Percentiles rank a stretch among this genome's conserved stretches.
These are phyloP conservation scores for Neoboletus magnificus DNA, from an alignment of 768 basidiomycete genomes.

Conservation along the genomic window DNA sequence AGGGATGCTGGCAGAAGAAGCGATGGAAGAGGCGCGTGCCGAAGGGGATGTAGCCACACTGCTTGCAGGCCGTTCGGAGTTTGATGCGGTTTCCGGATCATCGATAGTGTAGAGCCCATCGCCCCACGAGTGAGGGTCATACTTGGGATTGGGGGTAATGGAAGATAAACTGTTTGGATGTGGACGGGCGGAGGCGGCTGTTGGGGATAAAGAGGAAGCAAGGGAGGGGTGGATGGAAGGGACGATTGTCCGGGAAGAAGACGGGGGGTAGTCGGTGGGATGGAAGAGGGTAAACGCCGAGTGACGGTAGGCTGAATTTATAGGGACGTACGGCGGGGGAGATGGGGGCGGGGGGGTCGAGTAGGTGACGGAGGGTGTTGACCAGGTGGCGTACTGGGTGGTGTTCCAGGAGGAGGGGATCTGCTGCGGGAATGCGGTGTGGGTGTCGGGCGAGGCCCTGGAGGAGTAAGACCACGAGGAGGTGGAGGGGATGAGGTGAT, in stretches of 20 bases:
- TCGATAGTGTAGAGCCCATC: constrained; percentile 33
- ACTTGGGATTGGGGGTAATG: constrained; percentile 14
- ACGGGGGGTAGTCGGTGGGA: constrained; percentile 20
- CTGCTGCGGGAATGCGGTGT: constrained; percentile 11
- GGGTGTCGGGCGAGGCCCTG: constrained; percentile 21
- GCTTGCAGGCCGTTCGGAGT: constrained; percentile 34
- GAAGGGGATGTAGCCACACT: constrained; percentile 35
- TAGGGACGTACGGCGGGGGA: constrained; percentile 22
- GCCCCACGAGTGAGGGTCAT: constrained; percentile 28
- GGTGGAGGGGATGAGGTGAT: constrained; percentile 18
- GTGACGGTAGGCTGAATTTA: constrained; percentile 24
- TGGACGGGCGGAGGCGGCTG: constrained; percentile 10
- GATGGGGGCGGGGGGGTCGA: constrained; percentile 23
- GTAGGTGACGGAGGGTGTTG: constrained; percentile 16
- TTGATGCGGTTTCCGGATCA: constrained; percentile 32
- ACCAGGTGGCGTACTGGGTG: constrained; percentile 13
- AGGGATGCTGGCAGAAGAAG: constrained; percentile 27
- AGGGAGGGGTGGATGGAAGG: constrained; percentile 13
- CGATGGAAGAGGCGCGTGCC: constrained; percentile 33
- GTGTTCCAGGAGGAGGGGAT: constrained; percentile 22
- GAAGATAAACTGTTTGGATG: constrained; percentile 19
- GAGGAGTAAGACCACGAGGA: constrained; percentile 27
- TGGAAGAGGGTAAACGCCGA: constrained; percentile 17
- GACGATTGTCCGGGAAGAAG: constrained; percentile 19
- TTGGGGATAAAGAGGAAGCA: constrained; percentile 17